A percentile compares a stretch with the other conserved stretches of the same genome.
Conservation (phyloP, 345 rosid genomes). For the Lepidium africanum region DNA sequence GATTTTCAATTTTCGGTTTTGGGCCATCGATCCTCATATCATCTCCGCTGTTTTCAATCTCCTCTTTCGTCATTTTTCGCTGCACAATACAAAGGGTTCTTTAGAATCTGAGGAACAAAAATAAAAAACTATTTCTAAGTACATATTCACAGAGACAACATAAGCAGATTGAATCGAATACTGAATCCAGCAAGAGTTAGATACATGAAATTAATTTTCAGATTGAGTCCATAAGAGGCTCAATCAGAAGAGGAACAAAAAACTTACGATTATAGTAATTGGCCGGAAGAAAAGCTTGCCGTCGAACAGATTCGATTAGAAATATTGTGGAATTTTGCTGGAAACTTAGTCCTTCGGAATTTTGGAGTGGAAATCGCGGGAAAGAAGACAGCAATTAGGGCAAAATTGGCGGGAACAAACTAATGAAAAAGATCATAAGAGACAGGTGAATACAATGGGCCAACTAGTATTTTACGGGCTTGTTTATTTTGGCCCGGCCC, state of each 20-base stretch:
- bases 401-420: conserved; percentile 9
- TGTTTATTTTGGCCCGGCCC: background rate
- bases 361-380: conserved; percentile 3
- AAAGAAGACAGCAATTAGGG: conserved; percentile 12
- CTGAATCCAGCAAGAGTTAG: background rate
- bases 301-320: background rate
- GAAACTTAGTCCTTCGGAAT: background rate
- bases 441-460: background rate
- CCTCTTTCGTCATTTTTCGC: conserved; percentile 37
- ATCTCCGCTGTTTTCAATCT: conserved; percentile 36
- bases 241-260: background rate
- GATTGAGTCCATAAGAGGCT: background rate
- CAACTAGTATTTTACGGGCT: background rate
- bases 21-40: conserved; percentile 48
- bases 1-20: conserved; percentile 26
- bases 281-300: background rate
- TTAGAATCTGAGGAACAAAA: background rate
- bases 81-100: background rate
- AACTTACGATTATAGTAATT: background rate
- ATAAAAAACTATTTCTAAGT: background rate
- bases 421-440: background rate
- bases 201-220: background rate
- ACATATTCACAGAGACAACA: background rate
- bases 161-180: background rate
- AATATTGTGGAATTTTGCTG: background rate